Base-by-base conservation (phyloP, 176 grass and related monocot genomes). In the Triticum timopheevii region DNA sequence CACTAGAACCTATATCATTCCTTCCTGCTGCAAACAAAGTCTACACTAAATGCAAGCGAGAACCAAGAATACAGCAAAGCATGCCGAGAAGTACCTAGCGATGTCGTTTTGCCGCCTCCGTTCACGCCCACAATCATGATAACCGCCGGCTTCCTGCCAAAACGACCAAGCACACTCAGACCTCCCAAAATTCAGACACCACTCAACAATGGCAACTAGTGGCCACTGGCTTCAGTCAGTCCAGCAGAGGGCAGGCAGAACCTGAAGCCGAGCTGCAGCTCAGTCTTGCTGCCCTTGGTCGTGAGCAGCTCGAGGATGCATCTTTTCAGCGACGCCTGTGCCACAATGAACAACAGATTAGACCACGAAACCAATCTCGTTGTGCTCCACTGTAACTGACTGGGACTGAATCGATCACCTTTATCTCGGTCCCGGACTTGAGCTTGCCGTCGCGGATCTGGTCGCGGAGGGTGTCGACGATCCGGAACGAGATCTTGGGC, bases 121-220 rank as follows among this genome's bases (percentile, higher is more conserved):
- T 98, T 98, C 65, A 98, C 97, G 69, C 97, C 97, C 47, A 98
- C 92, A 59, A 99, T 88, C 94, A 99, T 93, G 85, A 99, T 86
- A 4, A 96, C 92, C 0, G 89, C 94, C 38, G 92, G 94, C 25
- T 99, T 99, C 85, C 97, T 96, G 88, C 38, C 27, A 88, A 62
- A 17, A 84, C 7, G 6, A 79, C 2, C 20, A 79, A 79, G n/a
- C 36, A 24, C 38, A 69, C 34, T 85, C 45, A 93, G 42, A 62
- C 36, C 7, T 25, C 67, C 5, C 42, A 63, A 66, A 69, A 12
- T 77, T 47, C 38, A 94, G 86, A 88, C 47, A 44, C 10, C 67
- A 76, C 7, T 0, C 40, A 63, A 25, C 16, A 63, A 27, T 77
- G 9, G 33, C 1, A 16, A 47, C 13, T 35, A 25, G 44, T 30